Evolutionary conservation across 2,329 filamentous ascomycete species (phyloP), one percentile per base, ranked within the genome.

Genomic region (Emergomyces pasteurianus): DNA sequence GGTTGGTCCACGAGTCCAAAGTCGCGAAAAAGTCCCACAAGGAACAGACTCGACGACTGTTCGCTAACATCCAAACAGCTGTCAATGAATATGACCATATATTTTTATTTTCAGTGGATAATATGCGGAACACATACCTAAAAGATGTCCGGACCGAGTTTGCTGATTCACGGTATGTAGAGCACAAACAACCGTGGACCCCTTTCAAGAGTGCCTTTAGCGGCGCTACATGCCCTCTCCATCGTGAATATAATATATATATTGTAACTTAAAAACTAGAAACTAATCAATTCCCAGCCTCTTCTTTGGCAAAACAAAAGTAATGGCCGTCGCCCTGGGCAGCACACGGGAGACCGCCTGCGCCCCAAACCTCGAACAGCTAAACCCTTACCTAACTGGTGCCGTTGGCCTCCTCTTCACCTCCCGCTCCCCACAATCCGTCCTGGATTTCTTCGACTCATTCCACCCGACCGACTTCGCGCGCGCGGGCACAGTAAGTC

Each of bases 301-400:
- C 74, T 97, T 97, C 85, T 97, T 96, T 77, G 94, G 92, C 78
- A 99, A 97, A 81, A 97, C 92, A 63, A 97, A 97, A 79, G 92
- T 99, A 75, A 97, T 97, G 91, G 86, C 89, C 69, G 92, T 94
- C 78, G 92, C 94, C 61, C 87, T 99, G 31, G 94, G 94, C 72
- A 83, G 83, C 65, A 86, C 81, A 59, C 81, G 86, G 67, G 87
- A 89, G 71, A 88, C 90, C 70, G 90, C 92, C 77, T 83, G 89
- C 76, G 88, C 90, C 67, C 84, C 89, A 52, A 89, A 90, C 72
- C 84, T 94, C 69, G 81, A 89, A 72, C 77, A 79, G 64, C 84
- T 96, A 62, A 78, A 83, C 23, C 79, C 79, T 53, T 83, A 89
- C 79, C 81, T 97, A 58, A 77, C 81, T 67, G 94, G 94, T 70